Base-by-base conservation (phyloP, 805 yeast genomes). In the Yarrowia phangngaensis region DNA sequence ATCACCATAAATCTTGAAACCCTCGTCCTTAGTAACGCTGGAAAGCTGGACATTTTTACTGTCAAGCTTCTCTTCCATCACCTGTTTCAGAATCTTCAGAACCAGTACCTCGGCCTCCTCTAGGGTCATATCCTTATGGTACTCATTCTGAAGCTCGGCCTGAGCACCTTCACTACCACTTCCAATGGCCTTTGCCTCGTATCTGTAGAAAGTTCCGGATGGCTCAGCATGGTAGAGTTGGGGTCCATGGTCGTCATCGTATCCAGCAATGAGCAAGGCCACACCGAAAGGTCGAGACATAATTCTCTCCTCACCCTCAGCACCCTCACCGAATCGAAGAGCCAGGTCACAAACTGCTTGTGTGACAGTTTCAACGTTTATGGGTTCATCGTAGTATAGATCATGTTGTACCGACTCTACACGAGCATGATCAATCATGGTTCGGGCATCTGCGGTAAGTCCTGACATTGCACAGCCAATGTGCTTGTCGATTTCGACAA, bases 281-380 rank as follows among this genome's bases (percentile, higher is more conserved):
- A 92, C 99, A 64, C 99, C 99, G 66, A 92, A 92, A 9, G 99
- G 99, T 70, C 99, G 80, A 4, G 96, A 87, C 99, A 92, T 84
- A 56, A 83, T 74, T 64, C 94, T 77, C 66, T 90, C 90, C 64
- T 92, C 97, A 52, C 96, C 97, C 30, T 88, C 80, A 3, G 95
- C 95, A 57, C 96, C 95, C 71, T 90, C 98, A 51, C 97, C 97
- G 58, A 90, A 90, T 64, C 97, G 78, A 59, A 92, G 73, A 2
- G 99, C 97, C 62, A 92, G 75, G 69, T 92, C 98, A 67, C 98
- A 92, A 14, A 92, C 96, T 0, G 95, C 80, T 68, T 94, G 99
- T 9, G 98, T 89, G 60, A 92, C 78, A 31, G 95, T 78, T 65
- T 92, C 97, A 22, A 90, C 94, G 49, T 84, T 82, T 60, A 92